Evolutionary conservation across 1,284 basidiomycete species (phyloP).

Genomic region (Tilletia horrida): DNA sequence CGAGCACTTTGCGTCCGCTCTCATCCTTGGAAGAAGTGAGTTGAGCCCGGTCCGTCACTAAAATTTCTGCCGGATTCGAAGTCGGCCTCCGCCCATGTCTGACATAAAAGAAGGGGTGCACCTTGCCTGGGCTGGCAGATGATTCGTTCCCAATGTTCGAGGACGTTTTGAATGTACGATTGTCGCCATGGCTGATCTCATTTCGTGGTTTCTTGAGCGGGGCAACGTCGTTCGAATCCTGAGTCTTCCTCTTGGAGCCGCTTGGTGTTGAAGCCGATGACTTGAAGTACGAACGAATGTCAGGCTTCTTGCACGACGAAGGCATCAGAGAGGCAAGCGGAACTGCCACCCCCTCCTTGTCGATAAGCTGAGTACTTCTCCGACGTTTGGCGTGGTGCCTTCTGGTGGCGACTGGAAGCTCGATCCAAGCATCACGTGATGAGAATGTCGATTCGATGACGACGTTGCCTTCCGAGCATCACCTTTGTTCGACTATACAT

Average conservation of each 20-base stretch:
- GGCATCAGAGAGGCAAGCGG: too few relatives aligned
- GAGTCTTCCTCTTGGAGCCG: background rate
- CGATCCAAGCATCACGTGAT: too few relatives aligned
- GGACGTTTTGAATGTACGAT: too few relatives aligned
- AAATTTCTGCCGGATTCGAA: background rate
- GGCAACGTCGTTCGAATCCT: background rate
- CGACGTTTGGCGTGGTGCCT: too few relatives aligned
- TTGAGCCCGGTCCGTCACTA: background rate
- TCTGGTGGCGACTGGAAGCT: too few relatives aligned
- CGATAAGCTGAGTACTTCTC: too few relatives aligned
- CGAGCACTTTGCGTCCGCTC: background rate
- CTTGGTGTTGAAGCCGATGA: background rate
- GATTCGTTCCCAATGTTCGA: too few relatives aligned
- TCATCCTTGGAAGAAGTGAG: background rate
- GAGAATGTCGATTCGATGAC: too few relatives aligned
- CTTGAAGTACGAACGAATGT: slow-evolving; percentile 13
- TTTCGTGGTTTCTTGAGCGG: background rate
- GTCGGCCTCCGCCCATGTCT: background rate
- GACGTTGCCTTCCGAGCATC: too few relatives aligned
- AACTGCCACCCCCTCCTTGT: too few relatives aligned
- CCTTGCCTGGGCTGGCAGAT: background rate
- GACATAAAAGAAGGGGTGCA: slow-evolving; percentile 7
- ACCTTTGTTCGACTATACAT: too few relatives aligned
- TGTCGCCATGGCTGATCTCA: background rate
- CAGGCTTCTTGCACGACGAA: background rate